Conservation (phyloP, 257 asterid genomes). For the Capsicum rhomboideum region DNA sequence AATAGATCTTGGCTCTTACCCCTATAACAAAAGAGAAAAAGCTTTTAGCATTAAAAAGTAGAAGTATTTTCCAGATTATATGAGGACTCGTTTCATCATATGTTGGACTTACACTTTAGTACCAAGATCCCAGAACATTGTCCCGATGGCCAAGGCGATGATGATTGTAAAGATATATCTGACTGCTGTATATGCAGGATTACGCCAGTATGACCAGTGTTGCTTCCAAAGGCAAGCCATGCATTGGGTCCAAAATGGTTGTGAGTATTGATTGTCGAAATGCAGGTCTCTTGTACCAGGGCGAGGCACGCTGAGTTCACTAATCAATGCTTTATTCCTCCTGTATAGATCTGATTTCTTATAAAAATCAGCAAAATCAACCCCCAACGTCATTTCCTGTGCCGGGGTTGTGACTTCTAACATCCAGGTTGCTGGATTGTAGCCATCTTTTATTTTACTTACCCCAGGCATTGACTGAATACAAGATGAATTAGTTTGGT, state of each 20-base stretch:
- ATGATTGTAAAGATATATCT: slow-evolving; percentile 48
- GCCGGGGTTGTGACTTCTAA: slow-evolving; percentile 53
- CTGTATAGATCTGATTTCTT: slow-evolving; percentile 44
- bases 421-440: slow-evolving; percentile 89
- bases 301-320: slow-evolving; percentile 47
- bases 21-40: not conserved
- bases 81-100: not conserved
- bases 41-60: not conserved
- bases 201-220: slow-evolving; percentile 79
- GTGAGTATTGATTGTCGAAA: slow-evolving; percentile 48
- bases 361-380: slow-evolving; percentile 51
- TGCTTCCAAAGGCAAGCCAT: slow-evolving; percentile 87
- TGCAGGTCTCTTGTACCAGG: slow-evolving; percentile 53
- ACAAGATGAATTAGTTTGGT: not conserved
- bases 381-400: slow-evolving; percentile 39
- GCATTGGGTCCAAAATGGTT: slow-evolving; percentile 47
- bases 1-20: not conserved
- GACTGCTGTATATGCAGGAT: slow-evolving; percentile 62
- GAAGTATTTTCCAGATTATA: not conserved
- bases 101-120: slow-evolving; percentile 26
- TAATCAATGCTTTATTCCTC: slow-evolving; percentile 57
- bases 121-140: slow-evolving; percentile 80
- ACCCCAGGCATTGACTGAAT: slow-evolving; percentile 43
- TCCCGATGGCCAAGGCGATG: slow-evolving; percentile 57
- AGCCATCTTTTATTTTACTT: slow-evolving; percentile 41